Conservation (phyloP, 352 stramenopile genomes). For the Plasmopara muralis region DNA sequence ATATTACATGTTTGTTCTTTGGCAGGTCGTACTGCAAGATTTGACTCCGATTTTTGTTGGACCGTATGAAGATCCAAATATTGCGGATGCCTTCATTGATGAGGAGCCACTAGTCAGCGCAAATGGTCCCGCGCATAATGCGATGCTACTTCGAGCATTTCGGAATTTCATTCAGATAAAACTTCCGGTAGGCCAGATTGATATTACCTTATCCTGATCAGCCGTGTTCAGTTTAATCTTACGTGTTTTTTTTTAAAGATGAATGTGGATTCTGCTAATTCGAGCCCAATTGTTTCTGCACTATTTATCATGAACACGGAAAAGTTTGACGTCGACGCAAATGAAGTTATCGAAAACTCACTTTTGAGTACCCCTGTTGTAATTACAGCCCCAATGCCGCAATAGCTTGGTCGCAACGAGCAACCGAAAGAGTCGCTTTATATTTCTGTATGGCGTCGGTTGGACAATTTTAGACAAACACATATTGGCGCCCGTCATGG, state of each 20-base stretch:
- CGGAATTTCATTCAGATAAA: conserved; percentile 55
- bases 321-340: conserved; percentile 54
- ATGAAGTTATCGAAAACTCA: conserved; percentile 53
- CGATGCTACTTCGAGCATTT: conserved; percentile 43
- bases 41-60: conserved; percentile 56
- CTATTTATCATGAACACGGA: conserved; percentile 55
- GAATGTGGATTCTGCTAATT: conserved; percentile 2
- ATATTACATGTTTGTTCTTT: conserved; percentile 5
- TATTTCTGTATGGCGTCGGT: too few species aligned
- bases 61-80: conserved; percentile 78
- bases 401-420: conserved; percentile 4
- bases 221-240: conserved; percentile 1
- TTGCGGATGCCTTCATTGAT: conserved; percentile 57
- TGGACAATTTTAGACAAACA: too few species aligned
- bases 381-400: conserved; percentile 30
- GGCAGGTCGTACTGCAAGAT: conserved; percentile 43
- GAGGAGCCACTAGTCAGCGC: conserved; percentile 18
- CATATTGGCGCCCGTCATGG: too few species aligned
- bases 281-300: conserved; percentile 22
- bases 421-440: too few species aligned
- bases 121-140: conserved; percentile 27
- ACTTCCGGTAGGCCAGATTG: conserved; percentile 24
- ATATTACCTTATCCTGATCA: not conserved
- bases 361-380: conserved; percentile 43
- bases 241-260: conserved; percentile 17